Conservation (phyloP, 371 early-diverging fungal species). For the Mucor plumbeus region DNA sequence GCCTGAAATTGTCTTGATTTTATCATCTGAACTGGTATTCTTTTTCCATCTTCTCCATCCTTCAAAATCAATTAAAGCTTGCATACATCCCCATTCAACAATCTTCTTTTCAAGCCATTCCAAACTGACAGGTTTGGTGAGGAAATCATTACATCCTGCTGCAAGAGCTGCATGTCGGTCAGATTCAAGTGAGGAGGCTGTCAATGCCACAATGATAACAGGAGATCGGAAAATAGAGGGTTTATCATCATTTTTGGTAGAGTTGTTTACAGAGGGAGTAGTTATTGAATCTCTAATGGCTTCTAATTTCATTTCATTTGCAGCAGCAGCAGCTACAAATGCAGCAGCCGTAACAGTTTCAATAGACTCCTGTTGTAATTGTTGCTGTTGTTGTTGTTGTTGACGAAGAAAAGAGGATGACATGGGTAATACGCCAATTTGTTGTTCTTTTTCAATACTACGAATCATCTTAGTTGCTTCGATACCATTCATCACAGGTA, state of each 20-base stretch:
- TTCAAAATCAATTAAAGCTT: slow-evolving; percentile 82
- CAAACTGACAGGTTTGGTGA: slow-evolving; percentile 80
- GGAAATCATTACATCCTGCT: slow-evolving; percentile 87
- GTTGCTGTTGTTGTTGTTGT: slow-evolving; percentile 12
- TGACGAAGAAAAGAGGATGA: slow-evolving; percentile 29
- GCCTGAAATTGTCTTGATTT: background rate
- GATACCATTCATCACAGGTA: slow-evolving; percentile 81
- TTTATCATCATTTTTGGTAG: slow-evolving; percentile 12
- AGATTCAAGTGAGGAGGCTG: slow-evolving; percentile 72
- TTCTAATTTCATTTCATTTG: background rate
- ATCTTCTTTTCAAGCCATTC: slow-evolving; percentile 84
- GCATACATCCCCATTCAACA: slow-evolving; percentile 89
- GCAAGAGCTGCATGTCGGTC: slow-evolving; percentile 77
- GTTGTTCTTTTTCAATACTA: slow-evolving; percentile 59
- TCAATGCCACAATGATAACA: slow-evolving; percentile 85
- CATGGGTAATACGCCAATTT: slow-evolving; percentile 56
- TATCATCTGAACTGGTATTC: background rate
- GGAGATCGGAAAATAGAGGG: slow-evolving; percentile 62
- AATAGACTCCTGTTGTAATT: background rate
- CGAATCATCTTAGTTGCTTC: slow-evolving; percentile 75
- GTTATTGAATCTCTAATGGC: background rate
- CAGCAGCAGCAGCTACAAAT: background rate
- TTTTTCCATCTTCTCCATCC: slow-evolving; percentile 73
- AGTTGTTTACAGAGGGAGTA: slow-evolving; percentile 7
- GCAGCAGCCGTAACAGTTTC: background rate